Evolutionary conservation across 768 basidiomycete genomes (phyloP).

Genomic region (Leccinum incarnatum): DNA sequence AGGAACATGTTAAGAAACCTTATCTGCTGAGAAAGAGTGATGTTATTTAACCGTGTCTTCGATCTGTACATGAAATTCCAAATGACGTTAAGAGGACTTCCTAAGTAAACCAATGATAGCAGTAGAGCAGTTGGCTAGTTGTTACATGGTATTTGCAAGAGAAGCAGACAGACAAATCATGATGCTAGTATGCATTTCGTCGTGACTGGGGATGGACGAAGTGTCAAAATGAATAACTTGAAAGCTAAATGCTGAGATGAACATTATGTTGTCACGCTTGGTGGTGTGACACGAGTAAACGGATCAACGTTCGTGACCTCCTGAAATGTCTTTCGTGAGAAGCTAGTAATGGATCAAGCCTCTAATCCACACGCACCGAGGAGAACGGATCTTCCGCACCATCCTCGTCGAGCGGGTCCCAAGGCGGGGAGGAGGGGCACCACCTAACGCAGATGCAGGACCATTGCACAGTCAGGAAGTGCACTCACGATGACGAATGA

Average conservation of each 20-base stretch:
- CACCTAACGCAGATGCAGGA: conserved; percentile 13
- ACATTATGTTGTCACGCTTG: background rate
- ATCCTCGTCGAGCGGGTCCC: conserved; percentile 28
- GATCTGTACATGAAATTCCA: background rate
- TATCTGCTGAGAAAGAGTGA: background rate
- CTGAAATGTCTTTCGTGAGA: conserved; percentile 8
- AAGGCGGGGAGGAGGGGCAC: conserved; percentile 17
- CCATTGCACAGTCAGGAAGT: background rate
- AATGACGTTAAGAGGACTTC: background rate
- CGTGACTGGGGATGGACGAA: background rate
- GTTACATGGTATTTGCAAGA: background rate
- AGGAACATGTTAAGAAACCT: background rate
- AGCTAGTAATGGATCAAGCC: background rate
- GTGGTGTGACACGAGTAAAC: conserved; percentile 1
- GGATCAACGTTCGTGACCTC: conserved; percentile 7
- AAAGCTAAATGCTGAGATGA: background rate
- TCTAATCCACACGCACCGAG: conserved; percentile 8
- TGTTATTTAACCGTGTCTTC: background rate
- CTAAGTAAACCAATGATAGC: background rate
- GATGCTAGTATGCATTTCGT: background rate
- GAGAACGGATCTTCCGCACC: conserved; percentile 22
- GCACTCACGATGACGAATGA: background rate
- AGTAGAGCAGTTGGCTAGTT: background rate
- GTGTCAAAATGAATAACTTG: background rate
- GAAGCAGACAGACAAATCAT: background rate